Conservation (phyloP, 306 rosid genomes). For the Macrotyloma uniflorum region DNA sequence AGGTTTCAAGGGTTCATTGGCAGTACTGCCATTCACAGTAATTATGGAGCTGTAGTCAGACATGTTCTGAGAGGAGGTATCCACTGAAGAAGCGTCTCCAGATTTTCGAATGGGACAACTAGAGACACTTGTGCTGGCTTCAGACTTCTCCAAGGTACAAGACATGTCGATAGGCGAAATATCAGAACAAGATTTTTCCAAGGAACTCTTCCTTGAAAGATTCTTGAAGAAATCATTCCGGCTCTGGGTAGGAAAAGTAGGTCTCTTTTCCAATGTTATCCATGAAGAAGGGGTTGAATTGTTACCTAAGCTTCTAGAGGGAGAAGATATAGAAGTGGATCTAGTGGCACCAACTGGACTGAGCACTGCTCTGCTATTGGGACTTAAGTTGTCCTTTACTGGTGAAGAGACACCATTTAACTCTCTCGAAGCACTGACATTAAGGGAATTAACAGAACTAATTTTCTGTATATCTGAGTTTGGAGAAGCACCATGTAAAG, state of each 20-base stretch:
- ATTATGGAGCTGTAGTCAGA: neutral
- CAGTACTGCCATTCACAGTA: neutral
- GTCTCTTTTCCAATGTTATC: slow-evolving; percentile 38
- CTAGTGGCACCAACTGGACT: slow-evolving; percentile 24
- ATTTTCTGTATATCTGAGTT: slow-evolving; percentile 30
- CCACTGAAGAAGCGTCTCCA: neutral
- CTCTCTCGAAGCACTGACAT: slow-evolving; percentile 32
- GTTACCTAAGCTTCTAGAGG: slow-evolving; percentile 29
- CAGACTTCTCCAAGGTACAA: slow-evolving; percentile 1
- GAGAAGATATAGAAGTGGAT: slow-evolving; percentile 25
- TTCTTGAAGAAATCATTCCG: slow-evolving; percentile 45
- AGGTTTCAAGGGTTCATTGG: slow-evolving; percentile 22
- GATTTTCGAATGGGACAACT: neutral
- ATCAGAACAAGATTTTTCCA: slow-evolving; percentile 26
- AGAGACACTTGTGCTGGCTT: slow-evolving; percentile 6
- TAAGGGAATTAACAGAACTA: slow-evolving; percentile 18
- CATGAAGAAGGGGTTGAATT: slow-evolving; percentile 30
- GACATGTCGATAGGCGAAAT: neutral
- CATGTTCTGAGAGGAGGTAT: neutral
- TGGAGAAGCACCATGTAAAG: slow-evolving; percentile 28
- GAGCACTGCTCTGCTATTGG: slow-evolving; percentile 25
- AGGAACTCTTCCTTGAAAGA: slow-evolving; percentile 41
- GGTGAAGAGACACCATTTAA: slow-evolving; percentile 34
- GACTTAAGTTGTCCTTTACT: slow-evolving; percentile 34
- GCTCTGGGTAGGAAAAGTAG: slow-evolving; percentile 46